Evolutionary conservation across 805 yeast genomes (phyloP).

Genomic region (Ogataea polymorpha): DNA sequence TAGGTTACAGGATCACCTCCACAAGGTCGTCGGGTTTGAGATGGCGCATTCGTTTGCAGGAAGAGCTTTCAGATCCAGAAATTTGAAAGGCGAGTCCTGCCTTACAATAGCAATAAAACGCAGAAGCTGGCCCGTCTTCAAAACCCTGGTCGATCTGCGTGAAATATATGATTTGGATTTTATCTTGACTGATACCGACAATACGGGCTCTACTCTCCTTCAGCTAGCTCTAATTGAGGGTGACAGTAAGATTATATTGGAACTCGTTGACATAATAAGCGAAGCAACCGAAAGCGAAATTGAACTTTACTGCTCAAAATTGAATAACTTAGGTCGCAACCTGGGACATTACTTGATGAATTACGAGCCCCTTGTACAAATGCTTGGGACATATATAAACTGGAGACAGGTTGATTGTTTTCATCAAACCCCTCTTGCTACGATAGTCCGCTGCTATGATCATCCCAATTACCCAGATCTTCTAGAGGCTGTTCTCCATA

Average conservation of each 20-base stretch:
- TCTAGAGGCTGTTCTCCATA: conserved; percentile 42
- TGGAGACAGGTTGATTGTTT: conserved; percentile 68
- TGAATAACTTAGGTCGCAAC: conserved; percentile 54
- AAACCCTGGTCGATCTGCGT: conserved; percentile 43
- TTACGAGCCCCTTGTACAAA: conserved; percentile 46
- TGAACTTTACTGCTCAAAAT: conserved; percentile 42
- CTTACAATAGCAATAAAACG: conserved; percentile 59
- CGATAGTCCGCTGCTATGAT: conserved; percentile 77
- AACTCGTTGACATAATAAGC: conserved; percentile 44
- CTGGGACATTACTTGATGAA: conserved; percentile 74
- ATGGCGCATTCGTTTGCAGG: no score
- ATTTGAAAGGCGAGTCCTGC: conserved; percentile 67
- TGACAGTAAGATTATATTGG: conserved; percentile 42
- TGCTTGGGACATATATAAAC: conserved; percentile 56
- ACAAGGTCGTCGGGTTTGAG: no score
- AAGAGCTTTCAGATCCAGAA: conserved; percentile 35
- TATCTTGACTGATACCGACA: conserved; percentile 58
- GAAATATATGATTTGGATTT: conserved; percentile 61
- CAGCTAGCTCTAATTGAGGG: conserved; percentile 59
- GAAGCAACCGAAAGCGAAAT: conserved; percentile 44
- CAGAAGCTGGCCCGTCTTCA: conserved; percentile 43
- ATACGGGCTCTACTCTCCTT: conserved; percentile 53
- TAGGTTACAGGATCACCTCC: no score
- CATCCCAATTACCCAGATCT: conserved; percentile 57
- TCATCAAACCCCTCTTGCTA: conserved; percentile 75